Evolutionary conservation across 148 eudicot genomes (phyloP), one percentile per base, ranked within the genome.

Genomic region (Silene conica): DNA sequence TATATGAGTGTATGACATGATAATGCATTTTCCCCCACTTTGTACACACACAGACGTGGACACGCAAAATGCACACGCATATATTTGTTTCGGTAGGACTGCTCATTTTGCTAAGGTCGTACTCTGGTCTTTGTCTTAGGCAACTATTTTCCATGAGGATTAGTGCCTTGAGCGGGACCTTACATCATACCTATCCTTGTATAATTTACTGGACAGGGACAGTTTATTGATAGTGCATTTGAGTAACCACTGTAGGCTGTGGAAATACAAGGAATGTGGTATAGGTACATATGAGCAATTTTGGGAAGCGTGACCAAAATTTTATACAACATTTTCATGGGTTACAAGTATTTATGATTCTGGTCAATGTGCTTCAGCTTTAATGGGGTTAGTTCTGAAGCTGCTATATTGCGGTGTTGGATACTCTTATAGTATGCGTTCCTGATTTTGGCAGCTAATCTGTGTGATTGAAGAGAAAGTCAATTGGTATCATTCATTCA

Each of bases 341-440:
- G 60, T 19, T 19, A 57, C 3, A 57, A 58, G 62, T 58, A 58
- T 19, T 58, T 19, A 25, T 15, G 55, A 50, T 50, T 50, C 14
- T 50, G 55, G 16, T 50, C 16, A 50, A 50, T 50, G 55, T 9
- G 16, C 14, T 50, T 50, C 55, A 50, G 55, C 18, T 50, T 50
- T 14, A 18, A 50, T 18, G 14, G 55, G 18, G 55, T 5, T 50
- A 12, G 8, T 50, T 50, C 26, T 21, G 12, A 21, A 59, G 13
- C 23, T 73, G 50, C 46, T 64, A 31, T 31, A 19, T 64, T 16
- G 46, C 12, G 8, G 8, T 6, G 22, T 67, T 19, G 70, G 70
- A 67, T 67, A 67, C 19, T 67, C 22, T 65, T 65, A 18, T 4
- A n/a, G 70, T 15, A 50, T 50, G 55, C 55, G 16, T 50, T 50